Conservation (phyloP, 768 basidiomycete species). For the Clavaria fumosa region DNA sequence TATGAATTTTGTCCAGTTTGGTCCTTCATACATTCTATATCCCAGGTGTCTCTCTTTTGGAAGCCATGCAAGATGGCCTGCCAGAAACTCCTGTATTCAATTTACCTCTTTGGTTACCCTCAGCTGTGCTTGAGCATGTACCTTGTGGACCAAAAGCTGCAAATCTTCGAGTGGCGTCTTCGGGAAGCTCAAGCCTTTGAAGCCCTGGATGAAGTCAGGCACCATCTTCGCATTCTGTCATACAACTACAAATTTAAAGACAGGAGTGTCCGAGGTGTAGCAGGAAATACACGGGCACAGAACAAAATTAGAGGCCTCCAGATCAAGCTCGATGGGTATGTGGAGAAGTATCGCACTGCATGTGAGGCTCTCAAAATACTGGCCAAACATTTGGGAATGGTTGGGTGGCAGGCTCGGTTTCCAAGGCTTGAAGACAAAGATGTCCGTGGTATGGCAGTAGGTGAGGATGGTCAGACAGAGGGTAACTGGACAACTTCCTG, state of each 20-base stretch:
- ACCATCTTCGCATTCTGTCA: background rate
- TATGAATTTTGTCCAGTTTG: too few relatives aligned
- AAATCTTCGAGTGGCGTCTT: constrained; percentile 8
- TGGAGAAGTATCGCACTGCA: background rate
- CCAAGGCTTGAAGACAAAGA: background rate
- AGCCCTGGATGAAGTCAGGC: constrained; percentile 11
- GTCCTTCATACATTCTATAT: too few relatives aligned
- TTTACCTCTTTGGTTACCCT: constrained; percentile 1
- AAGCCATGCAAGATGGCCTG: too few relatives aligned
- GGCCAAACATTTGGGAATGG: background rate
- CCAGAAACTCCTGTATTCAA: background rate
- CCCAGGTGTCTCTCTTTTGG: too few relatives aligned
- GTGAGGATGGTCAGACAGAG: background rate
- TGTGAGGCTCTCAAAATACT: background rate
- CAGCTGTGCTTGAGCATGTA: constrained; percentile 3
- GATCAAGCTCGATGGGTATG: background rate
- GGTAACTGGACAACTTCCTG: background rate
- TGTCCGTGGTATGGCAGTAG: background rate
- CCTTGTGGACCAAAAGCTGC: constrained; percentile 1
- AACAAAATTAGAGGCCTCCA: background rate
- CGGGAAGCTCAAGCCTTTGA: constrained; percentile 13
- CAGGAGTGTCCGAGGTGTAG: background rate
- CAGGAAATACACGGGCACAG: background rate
- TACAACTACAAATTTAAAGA: background rate
- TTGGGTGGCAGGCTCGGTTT: background rate